Evolutionary conservation across 805 yeast genomes (phyloP).

Genomic region (Saccharomyces jurei): DNA sequence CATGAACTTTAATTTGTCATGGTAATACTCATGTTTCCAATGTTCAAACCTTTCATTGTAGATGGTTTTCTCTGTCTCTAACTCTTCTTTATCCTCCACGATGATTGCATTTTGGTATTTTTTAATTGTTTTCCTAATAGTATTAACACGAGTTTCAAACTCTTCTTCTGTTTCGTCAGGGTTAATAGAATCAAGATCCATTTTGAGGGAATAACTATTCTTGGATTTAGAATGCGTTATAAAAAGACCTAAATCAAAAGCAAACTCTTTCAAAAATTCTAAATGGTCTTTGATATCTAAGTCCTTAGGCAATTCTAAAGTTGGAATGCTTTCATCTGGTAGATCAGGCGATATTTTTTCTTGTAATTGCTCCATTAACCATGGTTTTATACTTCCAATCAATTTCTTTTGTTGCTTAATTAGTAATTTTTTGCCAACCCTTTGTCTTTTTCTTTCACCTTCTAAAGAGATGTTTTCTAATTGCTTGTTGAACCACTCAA

Average conservation of each 20-base stretch:
- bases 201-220: slow-evolving; percentile 47
- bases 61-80: slow-evolving; percentile 45
- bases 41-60: slow-evolving; percentile 65
- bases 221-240: slow-evolving; percentile 55
- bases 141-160: slow-evolving; percentile 42
- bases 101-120: slow-evolving; percentile 53
- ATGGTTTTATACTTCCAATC: slow-evolving; percentile 47
- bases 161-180: slow-evolving; percentile 64
- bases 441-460: slow-evolving; percentile 62
- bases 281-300: slow-evolving; percentile 36
- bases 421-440: slow-evolving; percentile 55
- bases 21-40: slow-evolving; percentile 86
- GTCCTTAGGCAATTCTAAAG: slow-evolving; percentile 35
- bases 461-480: slow-evolving; percentile 68
- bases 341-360: slow-evolving; percentile 30
- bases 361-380: slow-evolving; percentile 34
- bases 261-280: slow-evolving; percentile 55
- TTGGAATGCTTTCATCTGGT: slow-evolving; percentile 41
- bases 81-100: slow-evolving; percentile 49
- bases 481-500: slow-evolving; percentile 85
- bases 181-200: slow-evolving; percentile 69
- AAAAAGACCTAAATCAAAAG: slow-evolving; percentile 58
- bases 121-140: slow-evolving; percentile 48
- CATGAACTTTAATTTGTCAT: slow-evolving; percentile 66
- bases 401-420: slow-evolving; percentile 69